A percentile compares a stretch with the other conserved stretches of the same genome.
Evolutionary conservation across 2,329 filamentous ascomycete species (phyloP).

Genomic region (Penicillium sp.): DNA sequence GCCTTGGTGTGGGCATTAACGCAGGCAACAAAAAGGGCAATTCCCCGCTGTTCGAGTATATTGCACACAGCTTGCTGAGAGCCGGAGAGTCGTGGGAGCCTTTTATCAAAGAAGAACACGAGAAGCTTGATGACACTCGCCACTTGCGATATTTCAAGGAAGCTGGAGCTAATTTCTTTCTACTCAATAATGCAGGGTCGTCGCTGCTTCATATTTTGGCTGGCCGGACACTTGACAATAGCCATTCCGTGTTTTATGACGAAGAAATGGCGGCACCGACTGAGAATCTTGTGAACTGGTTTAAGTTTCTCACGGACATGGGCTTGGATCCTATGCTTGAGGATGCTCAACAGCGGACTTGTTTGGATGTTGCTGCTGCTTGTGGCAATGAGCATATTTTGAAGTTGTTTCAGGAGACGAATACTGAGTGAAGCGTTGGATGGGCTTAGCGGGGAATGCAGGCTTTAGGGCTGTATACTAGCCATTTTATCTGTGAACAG

Average conservation of each 20-base stretch:
- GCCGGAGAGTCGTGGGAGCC: accelerated
- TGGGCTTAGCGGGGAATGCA: neutral
- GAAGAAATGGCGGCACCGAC: neutral
- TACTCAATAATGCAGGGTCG: neutral
- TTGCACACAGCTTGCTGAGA: neutral
- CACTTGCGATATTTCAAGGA: neutral
- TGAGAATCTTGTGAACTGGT: neutral
- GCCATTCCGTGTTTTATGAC: neutral
- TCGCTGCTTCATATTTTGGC: neutral
- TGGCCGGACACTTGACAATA: neutral
- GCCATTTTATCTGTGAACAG: neutral
- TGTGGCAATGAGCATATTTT: neutral
- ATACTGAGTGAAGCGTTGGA: neutral
- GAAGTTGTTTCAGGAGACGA: neutral
- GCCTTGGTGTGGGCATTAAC: neutral
- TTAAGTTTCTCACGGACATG: neutral
- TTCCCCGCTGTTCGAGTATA: neutral
- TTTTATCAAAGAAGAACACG: neutral
- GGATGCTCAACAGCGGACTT: neutral
- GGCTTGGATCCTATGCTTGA: neutral
- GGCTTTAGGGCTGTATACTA: neutral
- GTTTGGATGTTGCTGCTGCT: neutral
- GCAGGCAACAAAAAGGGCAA: neutral
- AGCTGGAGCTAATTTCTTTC: neutral
- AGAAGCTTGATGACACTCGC: neutral